Percentiles rank a stretch among this genome's conserved stretches.
Conservation (phyloP, 768 basidiomycete species). For the Trametes cinnabarina region DNA sequence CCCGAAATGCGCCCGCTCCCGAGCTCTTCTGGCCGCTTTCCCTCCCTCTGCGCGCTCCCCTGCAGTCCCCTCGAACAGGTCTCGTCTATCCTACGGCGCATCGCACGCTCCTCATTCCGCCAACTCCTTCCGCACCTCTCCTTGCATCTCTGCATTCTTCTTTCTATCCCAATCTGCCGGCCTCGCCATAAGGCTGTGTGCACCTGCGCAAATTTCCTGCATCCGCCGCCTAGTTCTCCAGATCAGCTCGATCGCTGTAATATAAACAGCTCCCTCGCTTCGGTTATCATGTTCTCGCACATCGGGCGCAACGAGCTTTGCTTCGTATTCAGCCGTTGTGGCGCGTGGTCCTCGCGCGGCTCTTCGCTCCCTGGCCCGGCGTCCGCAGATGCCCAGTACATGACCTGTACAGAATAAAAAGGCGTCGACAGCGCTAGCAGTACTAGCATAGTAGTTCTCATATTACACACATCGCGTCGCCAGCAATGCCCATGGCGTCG, state of each 20-base stretch:
- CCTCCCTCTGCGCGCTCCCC: neutral
- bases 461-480: no score
- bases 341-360: neutral
- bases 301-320: conserved; percentile 1
- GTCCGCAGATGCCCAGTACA: no score
- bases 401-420: no score
- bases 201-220: neutral
- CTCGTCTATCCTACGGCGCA: neutral
- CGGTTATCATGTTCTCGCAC: conserved; percentile 13
- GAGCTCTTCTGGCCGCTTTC: neutral
- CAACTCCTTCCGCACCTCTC: neutral
- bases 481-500: neutral
- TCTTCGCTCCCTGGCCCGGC: no score
- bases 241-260: conserved; percentile 7
- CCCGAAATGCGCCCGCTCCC: conserved; percentile 15
- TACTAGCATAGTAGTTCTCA: no score
- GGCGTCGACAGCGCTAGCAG: neutral
- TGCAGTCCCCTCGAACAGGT: neutral
- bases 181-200: neutral
- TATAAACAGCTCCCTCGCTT: neutral
- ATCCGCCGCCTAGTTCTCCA: neutral
- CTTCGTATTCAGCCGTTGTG: conserved; percentile 8
- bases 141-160: neutral
- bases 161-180: neutral
- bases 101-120: neutral